Base-by-base conservation (phyloP, 2,329 filamentous ascomycete species). In the Penicillium sp. region DNA sequence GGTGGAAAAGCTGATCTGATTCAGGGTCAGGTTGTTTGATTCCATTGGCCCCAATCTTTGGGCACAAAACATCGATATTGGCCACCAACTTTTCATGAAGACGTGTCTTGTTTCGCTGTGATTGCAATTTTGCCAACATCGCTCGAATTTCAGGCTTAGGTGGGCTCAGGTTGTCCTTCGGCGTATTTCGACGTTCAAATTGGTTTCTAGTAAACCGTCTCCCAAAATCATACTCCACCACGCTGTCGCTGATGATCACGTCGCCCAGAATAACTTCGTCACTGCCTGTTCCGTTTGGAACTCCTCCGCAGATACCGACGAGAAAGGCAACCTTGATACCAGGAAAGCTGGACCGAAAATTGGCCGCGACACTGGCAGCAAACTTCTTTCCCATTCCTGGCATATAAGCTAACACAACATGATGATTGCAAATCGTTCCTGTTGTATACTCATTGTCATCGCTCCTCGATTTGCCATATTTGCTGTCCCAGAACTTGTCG, bases 281-380 rank as follows among this genome's bases (percentile, higher is more conserved):
- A 5, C 35, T 24, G 16, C 6, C 30, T n/a, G 11, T 28, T 2
- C 21, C 38, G 3, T 8, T 5, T 18, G 50, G 50, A 5, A 73
- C 64, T 5, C 71, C 74, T 0, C 74, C 75, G 40, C 74, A 77
- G 4, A 77, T 65, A 1, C 75, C 76, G 3, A 71, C 68, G 0
- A 77, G 43, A 0, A 77, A 21, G 0, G 60, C 69, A 0, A 77
- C 55, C 38, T 62, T 66, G 7, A 78, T 58, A 2, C 54, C 56
- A 0, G 53, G 43, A 26, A 68, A 77, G 49, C 71, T 77, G 1
- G 58, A 61, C 0, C 65, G 65, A 7, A 77, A 57, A 23, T 61
- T 63, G 0, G 64, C 56, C 0, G 68, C 60, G n/a, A 46, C 50
- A 24, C 23, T 26, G 11, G 50, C 38, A 8, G 38, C 38, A 28